Evolutionary conservation across 805 yeast species (phyloP), one percentile per base, ranked within the genome.

Genomic region (Metschnikowia gruessii): DNA sequence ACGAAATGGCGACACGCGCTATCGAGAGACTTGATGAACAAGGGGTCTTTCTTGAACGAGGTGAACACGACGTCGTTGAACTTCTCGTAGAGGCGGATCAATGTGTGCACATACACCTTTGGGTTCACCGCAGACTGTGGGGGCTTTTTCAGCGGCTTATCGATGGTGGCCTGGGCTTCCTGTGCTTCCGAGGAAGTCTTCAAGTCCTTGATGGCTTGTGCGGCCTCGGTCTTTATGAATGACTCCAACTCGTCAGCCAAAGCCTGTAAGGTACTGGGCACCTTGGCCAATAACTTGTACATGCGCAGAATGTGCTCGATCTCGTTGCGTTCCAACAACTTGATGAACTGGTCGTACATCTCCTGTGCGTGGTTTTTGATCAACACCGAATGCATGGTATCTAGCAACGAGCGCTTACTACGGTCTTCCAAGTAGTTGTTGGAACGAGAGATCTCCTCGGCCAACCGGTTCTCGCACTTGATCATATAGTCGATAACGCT

Each of bases 401-500:
- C 89, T 56, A 88, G 80, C 48, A 94, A 75, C 39, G 83, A 82
- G 54, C 82, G 80, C 62, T 85, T 85, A 4, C 96, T 86, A 62
- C 87, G 90, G 37, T 85, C 90, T 65, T 92, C 96, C 65, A 94
- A 77, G 59, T 86, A 85, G 62, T 84, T 77, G 46, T 82, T 83
- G 51, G 92, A 83, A 35, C 94, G 77, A 38, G 82, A 77, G 51
- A 85, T 81, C 67, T 94, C 99, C 62, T 90, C 96, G 32, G 78
- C 79, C 41, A 95, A 79, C 51, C 97, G 77, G 43, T 79, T 76
- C 56, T 87, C 90, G 33, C 96, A 96, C 63, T 85, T 87, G 50
- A 79, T 81, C 79, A 94, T 83, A 69, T 94, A 94, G 59, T 89
- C 96, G 19, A 91, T 92, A 40, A 92, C 92, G 53, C 89, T 85